Evolutionary conservation across 495 filamentous ascomycete genomes (phyloP).

Genomic region (Hypoxylon crocopeplum): DNA sequence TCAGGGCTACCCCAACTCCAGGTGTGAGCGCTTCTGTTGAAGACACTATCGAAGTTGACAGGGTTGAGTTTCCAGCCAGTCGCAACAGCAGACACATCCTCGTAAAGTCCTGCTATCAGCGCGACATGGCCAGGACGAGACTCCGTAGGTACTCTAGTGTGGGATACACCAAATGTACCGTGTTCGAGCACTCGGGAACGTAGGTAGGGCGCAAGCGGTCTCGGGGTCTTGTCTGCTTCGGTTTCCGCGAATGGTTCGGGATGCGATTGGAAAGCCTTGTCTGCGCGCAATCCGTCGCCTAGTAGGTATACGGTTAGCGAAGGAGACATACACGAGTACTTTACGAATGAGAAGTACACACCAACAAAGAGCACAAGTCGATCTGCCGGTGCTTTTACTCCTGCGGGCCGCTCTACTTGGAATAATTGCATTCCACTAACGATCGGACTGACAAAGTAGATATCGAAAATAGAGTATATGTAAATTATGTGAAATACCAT

Average conservation of each 20-base stretch:
- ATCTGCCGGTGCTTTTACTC: conserved; percentile 78
- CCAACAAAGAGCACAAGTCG: conserved; percentile 94
- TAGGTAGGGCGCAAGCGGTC: conserved; percentile 90
- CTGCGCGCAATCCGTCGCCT: conserved; percentile 94
- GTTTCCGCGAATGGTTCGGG: conserved; percentile 82
- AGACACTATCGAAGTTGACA: conserved; percentile 98
- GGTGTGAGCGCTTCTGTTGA: conserved; percentile 94
- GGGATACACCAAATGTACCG: conserved; percentile 98
- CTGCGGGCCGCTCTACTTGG: conserved; percentile 66
- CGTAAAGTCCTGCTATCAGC: conserved; percentile 95
- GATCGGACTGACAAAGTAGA: conserved; percentile 98
- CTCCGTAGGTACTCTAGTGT: conserved; percentile 97
- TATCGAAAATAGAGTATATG: conserved; percentile 96
- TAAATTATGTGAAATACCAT: conserved; percentile 95
- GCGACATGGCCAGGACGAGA: conserved; percentile 97
- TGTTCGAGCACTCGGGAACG: conserved; percentile 85
- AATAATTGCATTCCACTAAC: conserved; percentile 93
- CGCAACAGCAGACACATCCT: conserved; percentile 96
- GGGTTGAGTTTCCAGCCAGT: conserved; percentile 99
- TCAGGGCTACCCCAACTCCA: conserved; percentile 99
- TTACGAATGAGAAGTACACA: conserved; percentile 45
- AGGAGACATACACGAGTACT: neutral
- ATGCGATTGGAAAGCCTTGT: conserved; percentile 96
- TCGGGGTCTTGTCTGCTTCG: conserved; percentile 62
- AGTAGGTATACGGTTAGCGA: conserved; percentile 34